Evolutionary conservation across 2,329 filamentous ascomycete species (phyloP), one percentile per base, ranked within the genome.

Genomic region (Ceratocystiopsis minuta): DNA sequence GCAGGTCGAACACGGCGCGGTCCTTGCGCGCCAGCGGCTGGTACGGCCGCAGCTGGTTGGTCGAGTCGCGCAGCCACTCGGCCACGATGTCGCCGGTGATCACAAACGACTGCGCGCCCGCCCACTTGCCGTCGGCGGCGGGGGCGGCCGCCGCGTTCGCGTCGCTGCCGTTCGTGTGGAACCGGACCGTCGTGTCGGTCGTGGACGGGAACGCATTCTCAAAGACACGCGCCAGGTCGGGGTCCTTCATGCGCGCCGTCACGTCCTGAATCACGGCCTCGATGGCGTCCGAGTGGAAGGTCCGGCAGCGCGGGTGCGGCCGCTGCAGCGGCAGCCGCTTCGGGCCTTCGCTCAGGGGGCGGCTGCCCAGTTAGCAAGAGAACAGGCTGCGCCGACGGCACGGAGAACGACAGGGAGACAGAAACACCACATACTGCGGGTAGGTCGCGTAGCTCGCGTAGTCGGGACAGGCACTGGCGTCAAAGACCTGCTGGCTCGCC

Each of bases 141-240:
- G 20, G 4, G 24, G 24, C 24, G 24, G 24, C 24, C 34, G 54
- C 53, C 36, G 55, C 41, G 16, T 48, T 51, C 39, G 47, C 44
- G 35, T 39, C 55, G 36, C 50, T 61, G 43, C 68, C 79, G 47
- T 80, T 75, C 5, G 79, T 78, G 55, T 94, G 86, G 70, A 88
- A 94, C 53, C 82, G 76, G 49, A 94, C 74, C 0, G 86, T 94
- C 0, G 86, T 94, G 54, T 94, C 86, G 3, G 90, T 73, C 0
- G 83, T 88, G 47, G 90, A 93, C 5, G 88, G 88, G 49, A 92
- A 96, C 2, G 88, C 78, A 55, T 98, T 98, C 56, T 93, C 85
- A 56, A 98, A 98, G 12, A 98, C 66, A 20, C 87, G 77, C 4
- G 88, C 88, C 13, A 98, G 72, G 52, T 96, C 90, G 15, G 80